Conservation (phyloP, 257 asterid species). For the Fraxinus americana region DNA sequence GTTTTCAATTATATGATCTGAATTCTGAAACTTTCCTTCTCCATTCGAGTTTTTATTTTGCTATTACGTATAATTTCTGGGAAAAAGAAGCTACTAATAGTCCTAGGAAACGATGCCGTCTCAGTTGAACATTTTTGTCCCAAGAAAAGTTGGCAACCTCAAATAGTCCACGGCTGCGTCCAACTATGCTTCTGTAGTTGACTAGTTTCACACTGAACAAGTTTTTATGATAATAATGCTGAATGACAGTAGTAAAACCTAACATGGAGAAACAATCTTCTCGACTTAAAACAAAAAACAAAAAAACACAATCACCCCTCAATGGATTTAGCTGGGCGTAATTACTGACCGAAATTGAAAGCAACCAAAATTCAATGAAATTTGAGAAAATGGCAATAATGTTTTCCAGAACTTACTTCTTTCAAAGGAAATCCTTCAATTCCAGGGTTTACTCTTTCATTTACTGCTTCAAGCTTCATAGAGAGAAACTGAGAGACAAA, state of each 20-base stretch:
- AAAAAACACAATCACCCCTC: neutral
- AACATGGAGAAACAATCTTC: neutral
- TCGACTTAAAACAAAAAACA: neutral
- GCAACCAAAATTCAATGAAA: slow-evolving; percentile 5
- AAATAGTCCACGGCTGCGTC: neutral
- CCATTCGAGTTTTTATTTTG: neutral
- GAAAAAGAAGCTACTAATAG: neutral
- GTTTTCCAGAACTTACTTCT: slow-evolving; percentile 58
- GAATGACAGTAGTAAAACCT: neutral
- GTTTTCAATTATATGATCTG: neutral
- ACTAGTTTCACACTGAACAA: neutral
- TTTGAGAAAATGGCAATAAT: slow-evolving; percentile 14
- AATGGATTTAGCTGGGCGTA: neutral
- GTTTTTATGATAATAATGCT: neutral
- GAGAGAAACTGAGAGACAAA: slow-evolving; percentile 70
- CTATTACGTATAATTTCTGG: neutral
- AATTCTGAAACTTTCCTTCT: neutral
- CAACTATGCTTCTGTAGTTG: neutral
- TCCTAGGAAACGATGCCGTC: neutral
- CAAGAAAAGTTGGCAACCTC: neutral
- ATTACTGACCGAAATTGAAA: slow-evolving; percentile 8
- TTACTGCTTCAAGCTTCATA: slow-evolving; percentile 94
- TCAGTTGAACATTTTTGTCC: neutral
- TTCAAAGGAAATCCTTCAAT: slow-evolving; percentile 77
- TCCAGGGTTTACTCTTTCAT: slow-evolving; percentile 52